A percentile compares a stretch with the other conserved stretches of the same genome.
phyloP scores from a whole-genome alignment of 495 filamentous ascomycete species.

The Lasiosphaeriaceae sp. region DNA sequence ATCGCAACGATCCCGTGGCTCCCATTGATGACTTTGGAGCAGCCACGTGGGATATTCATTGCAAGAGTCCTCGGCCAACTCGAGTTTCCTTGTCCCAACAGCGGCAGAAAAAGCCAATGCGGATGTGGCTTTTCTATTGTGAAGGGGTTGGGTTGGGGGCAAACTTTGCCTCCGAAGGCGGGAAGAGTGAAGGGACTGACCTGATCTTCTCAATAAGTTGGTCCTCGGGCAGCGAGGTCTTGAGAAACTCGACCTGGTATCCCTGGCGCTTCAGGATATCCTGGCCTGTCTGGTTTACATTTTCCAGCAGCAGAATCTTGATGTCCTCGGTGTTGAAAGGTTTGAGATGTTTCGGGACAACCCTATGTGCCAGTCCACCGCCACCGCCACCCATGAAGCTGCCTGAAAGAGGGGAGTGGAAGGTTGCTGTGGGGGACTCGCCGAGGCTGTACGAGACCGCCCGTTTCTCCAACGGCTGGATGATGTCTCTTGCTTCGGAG shows the following conservation, averaged over 20 bases:
- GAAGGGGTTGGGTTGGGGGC: neutral
- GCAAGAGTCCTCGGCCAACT: too few species aligned
- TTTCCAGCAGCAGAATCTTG: conserved; percentile 93
- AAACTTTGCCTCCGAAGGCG: conserved; percentile 22
- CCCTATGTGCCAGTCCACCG: conserved; percentile 13
- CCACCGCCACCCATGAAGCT: conserved; percentile 25
- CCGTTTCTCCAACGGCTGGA: conserved; percentile 11
- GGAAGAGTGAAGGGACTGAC: conserved; percentile 47
- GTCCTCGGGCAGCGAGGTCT: conserved; percentile 84
- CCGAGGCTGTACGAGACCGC: conserved; percentile 51
- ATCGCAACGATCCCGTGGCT: too few species aligned
- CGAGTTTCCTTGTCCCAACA: too few species aligned
- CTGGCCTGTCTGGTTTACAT: conserved; percentile 85
- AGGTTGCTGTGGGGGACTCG: conserved; percentile 54
- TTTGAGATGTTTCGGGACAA: conserved; percentile 73
- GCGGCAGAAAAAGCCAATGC: too few species aligned
- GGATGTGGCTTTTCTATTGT: neutral
- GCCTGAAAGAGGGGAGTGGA: conserved; percentile 57
- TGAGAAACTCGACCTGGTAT: conserved; percentile 92
- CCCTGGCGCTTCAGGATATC: conserved; percentile 80
- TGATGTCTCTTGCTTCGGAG: conserved; percentile 37
- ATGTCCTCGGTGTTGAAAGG: conserved; percentile 94
- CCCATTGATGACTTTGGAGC: too few species aligned
- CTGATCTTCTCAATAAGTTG: conserved; percentile 94
- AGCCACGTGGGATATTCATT: too few species aligned